phyloP scores from a whole-genome alignment of 495 filamentous ascomycete species.

The Trichoderma parareesei region DNA sequence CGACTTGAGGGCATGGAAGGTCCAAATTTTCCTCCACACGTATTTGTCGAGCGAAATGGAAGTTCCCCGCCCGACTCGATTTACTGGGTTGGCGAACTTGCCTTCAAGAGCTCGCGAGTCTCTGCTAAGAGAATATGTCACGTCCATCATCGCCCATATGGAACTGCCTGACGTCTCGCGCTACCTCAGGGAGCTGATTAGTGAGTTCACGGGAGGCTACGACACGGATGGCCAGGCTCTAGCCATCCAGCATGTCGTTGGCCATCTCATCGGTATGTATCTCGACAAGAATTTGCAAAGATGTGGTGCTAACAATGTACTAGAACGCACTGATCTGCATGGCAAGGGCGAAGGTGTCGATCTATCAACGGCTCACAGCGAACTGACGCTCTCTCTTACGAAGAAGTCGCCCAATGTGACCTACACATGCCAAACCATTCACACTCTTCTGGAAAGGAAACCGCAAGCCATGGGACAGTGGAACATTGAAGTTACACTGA shows the following conservation, averaged over 20 bases:
- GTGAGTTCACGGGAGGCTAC: background rate
- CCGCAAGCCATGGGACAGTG: constrained; percentile 52
- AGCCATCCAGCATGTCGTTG: constrained; percentile 10
- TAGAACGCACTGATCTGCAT: constrained; percentile 22
- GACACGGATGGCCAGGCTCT: constrained; percentile 12
- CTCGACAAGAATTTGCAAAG: constrained; percentile 18
- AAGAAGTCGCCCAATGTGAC: constrained; percentile 37
- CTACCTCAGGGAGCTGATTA: constrained; percentile 5
- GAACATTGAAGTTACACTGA: constrained; percentile 59
- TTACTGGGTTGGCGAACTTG: background rate
- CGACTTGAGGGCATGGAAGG: constrained; percentile 5
- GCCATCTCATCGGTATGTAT: constrained; percentile 11
- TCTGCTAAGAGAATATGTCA: constrained; percentile 8
- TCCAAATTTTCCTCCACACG: constrained; percentile 2
- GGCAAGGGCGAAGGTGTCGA: constrained; percentile 16
- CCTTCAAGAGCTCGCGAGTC: background rate
- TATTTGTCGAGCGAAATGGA: background rate
- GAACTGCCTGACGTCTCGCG: background rate
- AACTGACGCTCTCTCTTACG: constrained; percentile 17
- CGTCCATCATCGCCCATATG: background rate
- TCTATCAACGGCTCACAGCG: constrained; percentile 25
- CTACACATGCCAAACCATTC: constrained; percentile 45
- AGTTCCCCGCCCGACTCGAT: background rate
- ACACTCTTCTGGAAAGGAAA: constrained; percentile 50
- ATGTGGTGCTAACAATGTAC: background rate